Evolutionary conservation across 371 early-diverging fungal genomes (phyloP).

Genomic region (Rhizopus sp.): DNA sequence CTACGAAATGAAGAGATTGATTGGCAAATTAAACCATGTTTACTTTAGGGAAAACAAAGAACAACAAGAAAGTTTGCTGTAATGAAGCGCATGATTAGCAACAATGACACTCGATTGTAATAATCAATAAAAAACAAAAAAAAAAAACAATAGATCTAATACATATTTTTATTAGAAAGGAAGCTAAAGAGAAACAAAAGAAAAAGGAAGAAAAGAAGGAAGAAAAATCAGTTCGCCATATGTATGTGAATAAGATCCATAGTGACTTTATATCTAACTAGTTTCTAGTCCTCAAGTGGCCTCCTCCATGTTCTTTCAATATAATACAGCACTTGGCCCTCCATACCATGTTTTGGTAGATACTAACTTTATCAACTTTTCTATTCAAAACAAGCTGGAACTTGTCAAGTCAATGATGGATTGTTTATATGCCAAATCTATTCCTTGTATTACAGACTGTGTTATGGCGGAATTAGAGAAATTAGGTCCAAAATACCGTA

Average conservation of each 20-base stretch:
- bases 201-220: slow-evolving; percentile 73
- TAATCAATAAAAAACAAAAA: neutral
- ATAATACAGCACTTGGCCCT: slow-evolving; percentile 96
- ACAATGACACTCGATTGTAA: slow-evolving; percentile 88
- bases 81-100: slow-evolving; percentile 90
- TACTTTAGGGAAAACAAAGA: slow-evolving; percentile 83
- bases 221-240: slow-evolving; percentile 73
- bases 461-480: slow-evolving; percentile 99
- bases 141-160: neutral
- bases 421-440: slow-evolving; percentile 95
- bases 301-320: slow-evolving; percentile 95
- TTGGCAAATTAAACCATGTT: neutral
- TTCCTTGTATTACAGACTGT: slow-evolving; percentile 99
- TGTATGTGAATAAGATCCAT: slow-evolving; percentile 55
- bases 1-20: neutral
- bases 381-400: slow-evolving; percentile 99
- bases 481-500: slow-evolving; percentile 95
- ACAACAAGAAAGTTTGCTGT: slow-evolving; percentile 91
- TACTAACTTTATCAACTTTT: slow-evolving; percentile 99
- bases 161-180: slow-evolving; percentile 54
- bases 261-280: neutral
- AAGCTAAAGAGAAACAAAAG: slow-evolving; percentile 77
- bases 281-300: slow-evolving; percentile 82
- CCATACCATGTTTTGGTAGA: slow-evolving; percentile 99
- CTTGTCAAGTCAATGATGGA: slow-evolving; percentile 98